phyloP scores from a whole-genome alignment of 208 protist species.

The Trypanosoma cruzi region DNA sequence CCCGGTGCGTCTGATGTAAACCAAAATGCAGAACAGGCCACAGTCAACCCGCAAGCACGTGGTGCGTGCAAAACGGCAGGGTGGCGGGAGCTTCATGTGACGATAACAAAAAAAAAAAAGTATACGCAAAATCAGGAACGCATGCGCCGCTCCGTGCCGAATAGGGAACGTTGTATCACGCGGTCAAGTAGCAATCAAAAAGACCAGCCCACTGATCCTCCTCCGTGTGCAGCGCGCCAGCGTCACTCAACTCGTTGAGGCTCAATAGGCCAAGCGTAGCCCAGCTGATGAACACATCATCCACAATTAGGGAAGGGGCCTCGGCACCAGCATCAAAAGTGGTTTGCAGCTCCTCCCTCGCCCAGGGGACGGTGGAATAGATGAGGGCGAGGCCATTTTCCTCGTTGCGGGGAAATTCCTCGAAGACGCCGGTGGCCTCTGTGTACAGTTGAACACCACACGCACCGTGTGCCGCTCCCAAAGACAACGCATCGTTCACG shows the following conservation, averaged over 20 bases:
- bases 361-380: slow-evolving; percentile 20
- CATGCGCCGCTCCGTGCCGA: not conserved
- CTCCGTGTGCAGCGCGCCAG: slow-evolving; percentile 10
- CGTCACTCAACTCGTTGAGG: slow-evolving; percentile 19
- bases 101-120: not conserved
- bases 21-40: slow-evolving; percentile 6
- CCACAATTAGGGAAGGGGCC: slow-evolving; percentile 20
- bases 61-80: not conserved
- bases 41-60: slow-evolving; percentile 4
- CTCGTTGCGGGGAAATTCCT: slow-evolving; percentile 3
- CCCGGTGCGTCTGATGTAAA: not conserved
- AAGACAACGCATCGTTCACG: not conserved
- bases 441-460: slow-evolving; percentile 27
- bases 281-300: slow-evolving; percentile 30
- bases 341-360: slow-evolving; percentile 4
- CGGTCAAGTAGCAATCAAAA: not conserved
- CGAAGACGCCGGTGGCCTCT: slow-evolving; percentile 19
- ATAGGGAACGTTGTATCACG: not conserved
- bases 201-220: not conserved
- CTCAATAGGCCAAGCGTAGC: slow-evolving; percentile 26
- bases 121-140: not conserved
- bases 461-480: not conserved
- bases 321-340: not conserved
- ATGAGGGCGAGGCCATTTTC: slow-evolving; percentile 4
- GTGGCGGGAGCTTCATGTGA: not conserved